A percentile compares a stretch with the other conserved stretches of the same genome.
Evolutionary conservation across 1,139 yeast genomes (phyloP).

Genomic region (Protomyces pachydermus): DNA sequence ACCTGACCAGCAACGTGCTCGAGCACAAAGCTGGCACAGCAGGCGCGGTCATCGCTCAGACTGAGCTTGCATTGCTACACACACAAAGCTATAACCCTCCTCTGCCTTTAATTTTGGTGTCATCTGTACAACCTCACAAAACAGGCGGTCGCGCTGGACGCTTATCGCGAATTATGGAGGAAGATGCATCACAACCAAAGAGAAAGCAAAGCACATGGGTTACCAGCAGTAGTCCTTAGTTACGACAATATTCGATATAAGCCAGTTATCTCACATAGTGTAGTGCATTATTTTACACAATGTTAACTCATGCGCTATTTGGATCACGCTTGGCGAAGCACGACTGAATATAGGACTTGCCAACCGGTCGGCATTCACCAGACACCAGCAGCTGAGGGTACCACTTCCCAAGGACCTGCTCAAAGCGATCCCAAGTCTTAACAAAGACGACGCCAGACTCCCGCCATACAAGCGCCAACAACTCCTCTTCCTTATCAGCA

Average conservation of each 20-base stretch:
- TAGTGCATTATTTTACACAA: too few species aligned
- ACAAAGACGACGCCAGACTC: background rate
- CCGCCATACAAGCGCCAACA: background rate
- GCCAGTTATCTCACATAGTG: too few species aligned
- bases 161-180: too few species aligned
- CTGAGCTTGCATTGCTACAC: background rate
- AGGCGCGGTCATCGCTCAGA: background rate
- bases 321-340: conserved; percentile 1
- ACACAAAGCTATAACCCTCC: too few species aligned
- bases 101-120: too few species aligned
- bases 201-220: too few species aligned
- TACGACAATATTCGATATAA: too few species aligned
- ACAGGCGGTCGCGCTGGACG: too few species aligned
- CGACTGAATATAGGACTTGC: background rate
- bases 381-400: background rate
- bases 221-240: too few species aligned
- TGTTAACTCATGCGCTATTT: background rate
- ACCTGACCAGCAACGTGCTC: background rate
- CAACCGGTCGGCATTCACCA: background rate
- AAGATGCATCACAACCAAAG: too few species aligned
- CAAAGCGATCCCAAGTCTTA: background rate
- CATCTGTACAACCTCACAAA: too few species aligned
- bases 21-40: background rate
- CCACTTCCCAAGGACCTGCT: background rate
- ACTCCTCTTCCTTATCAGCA: background rate